phyloP scores from a whole-genome alignment of 768 basidiomycete species.

The Auricularia auricula-judae region DNA sequence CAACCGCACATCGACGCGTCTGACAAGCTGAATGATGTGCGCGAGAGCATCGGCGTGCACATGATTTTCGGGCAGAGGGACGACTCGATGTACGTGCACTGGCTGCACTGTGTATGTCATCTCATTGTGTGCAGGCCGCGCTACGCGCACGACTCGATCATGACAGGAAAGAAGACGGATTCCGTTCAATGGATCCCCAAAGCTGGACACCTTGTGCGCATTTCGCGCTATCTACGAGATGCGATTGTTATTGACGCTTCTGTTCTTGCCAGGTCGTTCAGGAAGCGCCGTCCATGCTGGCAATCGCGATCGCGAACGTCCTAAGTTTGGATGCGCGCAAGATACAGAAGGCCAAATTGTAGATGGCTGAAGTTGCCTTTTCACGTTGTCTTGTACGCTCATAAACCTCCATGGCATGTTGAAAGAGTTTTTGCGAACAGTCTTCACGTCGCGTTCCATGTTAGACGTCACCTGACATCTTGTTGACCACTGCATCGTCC shows the following conservation, averaged over 20 bases:
- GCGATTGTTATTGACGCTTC: not conserved
- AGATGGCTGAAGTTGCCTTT: not conserved
- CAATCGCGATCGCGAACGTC: not conserved
- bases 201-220: not conserved
- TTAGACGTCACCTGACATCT: too few species aligned
- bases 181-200: not conserved
- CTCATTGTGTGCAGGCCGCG: not conserved
- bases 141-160: not conserved
- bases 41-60: not conserved
- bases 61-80: not conserved
- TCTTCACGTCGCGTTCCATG: too few species aligned
- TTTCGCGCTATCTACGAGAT: not conserved
- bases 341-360: not conserved
- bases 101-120: not conserved
- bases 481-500: too few species aligned
- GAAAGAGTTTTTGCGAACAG: too few species aligned
- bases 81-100: not conserved
- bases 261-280: not conserved
- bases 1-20: not conserved
- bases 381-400: too few species aligned
- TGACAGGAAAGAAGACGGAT: not conserved
- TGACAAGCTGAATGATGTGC: not conserved
- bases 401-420: too few species aligned
- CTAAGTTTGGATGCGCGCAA: not conserved
- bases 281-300: not conserved